A percentile compares a stretch with the other conserved stretches of the same genome.
phyloP scores from a whole-genome alignment of 1,284 basidiomycete species.

The Thelephora terrestris region DNA sequence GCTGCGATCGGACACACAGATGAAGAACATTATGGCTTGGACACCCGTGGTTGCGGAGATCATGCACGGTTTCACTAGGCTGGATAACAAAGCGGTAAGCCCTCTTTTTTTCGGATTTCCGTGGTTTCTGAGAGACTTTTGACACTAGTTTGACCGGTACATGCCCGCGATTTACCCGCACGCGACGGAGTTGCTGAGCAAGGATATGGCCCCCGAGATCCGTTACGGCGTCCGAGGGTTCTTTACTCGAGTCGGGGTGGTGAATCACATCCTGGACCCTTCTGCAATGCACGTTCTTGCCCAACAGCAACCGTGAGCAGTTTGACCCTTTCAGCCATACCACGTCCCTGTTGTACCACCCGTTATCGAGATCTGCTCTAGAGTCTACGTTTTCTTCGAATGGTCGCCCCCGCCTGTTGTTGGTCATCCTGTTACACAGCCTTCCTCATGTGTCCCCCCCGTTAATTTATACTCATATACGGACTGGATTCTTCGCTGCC shows the following conservation, averaged over 20 bases:
- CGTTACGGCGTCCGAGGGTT: constrained; percentile 69
- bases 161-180: constrained; percentile 83
- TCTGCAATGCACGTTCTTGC: no score
- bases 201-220: constrained; percentile 76
- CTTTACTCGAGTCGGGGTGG: constrained; percentile 59
- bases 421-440: no score
- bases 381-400: no score
- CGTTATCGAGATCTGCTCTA: no score
- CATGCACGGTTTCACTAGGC: constrained; percentile 79
- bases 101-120: constrained; percentile 3
- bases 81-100: constrained; percentile 84
- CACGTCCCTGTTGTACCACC: no score
- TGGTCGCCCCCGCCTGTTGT: no score
- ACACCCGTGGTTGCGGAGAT: constrained; percentile 95
- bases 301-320: no score
- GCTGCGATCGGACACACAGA: constrained; percentile 84
- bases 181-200: constrained; percentile 68
- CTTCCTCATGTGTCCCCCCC: no score
- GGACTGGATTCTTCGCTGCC: no score
- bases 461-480: no score
- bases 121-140: constrained; percentile 7
- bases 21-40: constrained; percentile 95
- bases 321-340: no score
- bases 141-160: constrained; percentile 67
- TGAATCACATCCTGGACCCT: background rate